Conservation (phyloP, 441 rosid genomes). For the Croton setiger region DNA sequence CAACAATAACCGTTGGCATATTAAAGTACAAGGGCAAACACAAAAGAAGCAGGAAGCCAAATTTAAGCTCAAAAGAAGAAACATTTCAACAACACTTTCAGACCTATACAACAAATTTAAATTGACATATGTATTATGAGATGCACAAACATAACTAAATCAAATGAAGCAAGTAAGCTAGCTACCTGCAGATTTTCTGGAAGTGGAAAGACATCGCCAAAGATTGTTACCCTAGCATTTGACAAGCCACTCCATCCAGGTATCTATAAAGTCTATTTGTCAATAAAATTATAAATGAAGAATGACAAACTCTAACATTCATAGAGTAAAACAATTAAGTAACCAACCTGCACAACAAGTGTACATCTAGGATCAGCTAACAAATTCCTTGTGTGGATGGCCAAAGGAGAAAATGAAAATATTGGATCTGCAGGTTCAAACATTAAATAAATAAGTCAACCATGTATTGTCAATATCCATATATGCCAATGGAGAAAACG, state of each 20-base stretch:
- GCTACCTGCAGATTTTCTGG: constrained; percentile 79
- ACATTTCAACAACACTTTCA: no score
- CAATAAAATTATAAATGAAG: constrained; percentile 27
- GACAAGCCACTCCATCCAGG: constrained; percentile 99
- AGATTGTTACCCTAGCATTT: constrained; percentile 93
- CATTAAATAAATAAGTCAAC: no score
- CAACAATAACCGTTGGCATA: background rate
- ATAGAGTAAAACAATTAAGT: constrained; percentile 12
- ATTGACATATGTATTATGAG: no score
- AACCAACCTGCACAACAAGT: constrained; percentile 87
- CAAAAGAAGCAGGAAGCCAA: no score
- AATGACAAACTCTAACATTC: constrained; percentile 18
- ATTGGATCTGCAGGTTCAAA: constrained; percentile 70
- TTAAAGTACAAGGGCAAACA: no score
- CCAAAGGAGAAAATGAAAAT: constrained; percentile 91
- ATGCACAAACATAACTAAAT: background rate
- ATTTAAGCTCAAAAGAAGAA: no score
- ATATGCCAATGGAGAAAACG: no score
- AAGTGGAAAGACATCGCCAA: constrained; percentile 93
- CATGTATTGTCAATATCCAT: no score
- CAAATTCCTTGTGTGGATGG: constrained; percentile 87
- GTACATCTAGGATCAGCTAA: constrained; percentile 92
- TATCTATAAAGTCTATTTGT: constrained; percentile 47
- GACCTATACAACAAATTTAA: no score
- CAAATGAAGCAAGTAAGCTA: constrained; percentile 5